These are phyloP conservation scores for Golubevia pallescens DNA, from an alignment of 1,284 basidiomycete species.

Conservation along the genomic window DNA sequence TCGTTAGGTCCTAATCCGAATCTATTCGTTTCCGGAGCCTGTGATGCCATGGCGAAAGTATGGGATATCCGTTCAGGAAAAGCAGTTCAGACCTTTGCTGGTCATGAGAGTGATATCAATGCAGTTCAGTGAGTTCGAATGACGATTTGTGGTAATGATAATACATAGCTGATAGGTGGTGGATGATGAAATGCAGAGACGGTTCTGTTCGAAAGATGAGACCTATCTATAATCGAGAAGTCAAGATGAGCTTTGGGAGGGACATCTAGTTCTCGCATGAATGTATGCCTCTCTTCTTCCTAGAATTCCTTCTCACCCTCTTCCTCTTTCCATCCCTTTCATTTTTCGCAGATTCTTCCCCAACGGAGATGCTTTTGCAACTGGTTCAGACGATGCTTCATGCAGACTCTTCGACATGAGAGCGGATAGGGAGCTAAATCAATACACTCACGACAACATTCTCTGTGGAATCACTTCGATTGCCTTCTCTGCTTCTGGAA, in stretches of 20 bases:
- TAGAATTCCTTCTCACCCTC: too few relatives aligned
- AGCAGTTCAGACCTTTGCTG: constrained; percentile 96
- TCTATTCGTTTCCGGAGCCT: constrained; percentile 96
- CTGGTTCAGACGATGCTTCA: constrained; percentile 97
- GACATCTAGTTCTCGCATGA: too few relatives aligned
- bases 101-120: constrained; percentile 99
- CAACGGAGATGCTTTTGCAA: constrained; percentile 97
- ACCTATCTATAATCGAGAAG: too few relatives aligned
- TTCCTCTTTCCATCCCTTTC: constrained; percentile 1
- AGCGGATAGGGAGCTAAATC: constrained; percentile 93
- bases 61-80: constrained; percentile 98
- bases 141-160: too few relatives aligned
- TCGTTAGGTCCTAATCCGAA: constrained; percentile 93
- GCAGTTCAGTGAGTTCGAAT: constrained; percentile 93
- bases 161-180: too few relatives aligned
- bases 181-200: not conserved
- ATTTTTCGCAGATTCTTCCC: constrained; percentile 98
- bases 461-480: constrained; percentile 98
- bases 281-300: constrained; percentile 17
- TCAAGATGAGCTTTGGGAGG: too few relatives aligned
- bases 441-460: constrained; percentile 97
- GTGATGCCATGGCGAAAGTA: constrained; percentile 95
- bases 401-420: constrained; percentile 97
- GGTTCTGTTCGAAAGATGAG: too few relatives aligned
- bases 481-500: constrained; percentile 94